Percentiles rank a stretch among this genome's conserved stretches.
phyloP scores from a whole-genome alignment of 2,329 filamentous ascomycete genomes.

The Colletotrichum sublineola region DNA sequence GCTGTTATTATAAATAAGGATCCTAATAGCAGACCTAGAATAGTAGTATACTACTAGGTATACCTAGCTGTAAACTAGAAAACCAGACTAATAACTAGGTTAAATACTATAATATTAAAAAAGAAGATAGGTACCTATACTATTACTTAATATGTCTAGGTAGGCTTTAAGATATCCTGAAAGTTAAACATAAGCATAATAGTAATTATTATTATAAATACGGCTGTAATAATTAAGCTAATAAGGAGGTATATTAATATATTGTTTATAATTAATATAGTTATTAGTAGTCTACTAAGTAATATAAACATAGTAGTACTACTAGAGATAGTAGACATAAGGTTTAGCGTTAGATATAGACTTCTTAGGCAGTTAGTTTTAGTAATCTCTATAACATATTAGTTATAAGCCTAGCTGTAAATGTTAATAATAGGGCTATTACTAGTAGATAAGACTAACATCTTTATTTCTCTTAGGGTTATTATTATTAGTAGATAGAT shows the following conservation, averaged over 20 bases:
- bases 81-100: not conserved
- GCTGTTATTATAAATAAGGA: not conserved
- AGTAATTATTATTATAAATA: not conserved
- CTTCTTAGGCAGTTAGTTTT: not conserved
- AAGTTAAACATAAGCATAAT: slow-evolving; percentile 3
- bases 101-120: not conserved
- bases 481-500: too few relatives aligned
- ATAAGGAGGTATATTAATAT: not conserved
- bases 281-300: not conserved
- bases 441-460: too few relatives aligned
- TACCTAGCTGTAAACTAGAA: slow-evolving; percentile 5
- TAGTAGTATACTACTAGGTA: not conserved
- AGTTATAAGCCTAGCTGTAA: too few relatives aligned
- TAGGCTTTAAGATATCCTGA: not conserved
- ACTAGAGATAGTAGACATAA: slow-evolving; percentile 4
- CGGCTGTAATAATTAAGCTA: not conserved
- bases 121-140: slow-evolving; percentile 1
- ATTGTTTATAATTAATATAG: not conserved
- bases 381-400: not conserved
- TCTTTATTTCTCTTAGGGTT: too few relatives aligned
- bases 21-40: not conserved
- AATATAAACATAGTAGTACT: not conserved
- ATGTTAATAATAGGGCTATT: too few relatives aligned
- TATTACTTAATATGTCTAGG: not conserved
- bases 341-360: not conserved